Percentiles rank a stretch among this genome's conserved stretches.
These are phyloP conservation scores for Thecaphora thlaspeos DNA, from an alignment of 1,284 basidiomycete genomes.

Conservation along the genomic window DNA sequence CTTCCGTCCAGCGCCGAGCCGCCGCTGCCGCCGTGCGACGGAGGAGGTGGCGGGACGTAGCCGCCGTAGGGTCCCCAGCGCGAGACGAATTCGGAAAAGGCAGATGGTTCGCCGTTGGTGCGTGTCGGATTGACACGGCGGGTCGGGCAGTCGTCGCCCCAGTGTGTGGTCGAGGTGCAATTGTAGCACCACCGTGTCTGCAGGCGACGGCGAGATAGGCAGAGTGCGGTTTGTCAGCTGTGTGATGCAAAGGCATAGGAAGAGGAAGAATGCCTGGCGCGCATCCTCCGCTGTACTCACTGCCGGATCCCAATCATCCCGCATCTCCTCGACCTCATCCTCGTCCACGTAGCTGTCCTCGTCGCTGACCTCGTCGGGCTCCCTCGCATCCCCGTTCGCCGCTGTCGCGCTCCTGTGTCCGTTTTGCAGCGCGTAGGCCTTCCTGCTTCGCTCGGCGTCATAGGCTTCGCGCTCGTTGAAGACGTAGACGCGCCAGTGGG, in stretches of 20 bases:
- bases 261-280: neutral
- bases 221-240: too few species aligned
- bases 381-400: slow-evolving; percentile 4
- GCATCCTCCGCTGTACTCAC: neutral
- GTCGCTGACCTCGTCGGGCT: slow-evolving; percentile 9
- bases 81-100: slow-evolving; percentile 72
- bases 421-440: slow-evolving; percentile 13
- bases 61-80: slow-evolving; percentile 69
- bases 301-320: slow-evolving; percentile 29
- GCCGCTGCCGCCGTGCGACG: too few species aligned
- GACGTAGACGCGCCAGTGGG: slow-evolving; percentile 80
- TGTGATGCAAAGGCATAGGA: slow-evolving; percentile 61
- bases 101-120: slow-evolving; percentile 66
- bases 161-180: slow-evolving; percentile 71
- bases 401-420: slow-evolving; percentile 1
- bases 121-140: slow-evolving; percentile 63
- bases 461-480: slow-evolving; percentile 69
- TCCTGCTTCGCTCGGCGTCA: slow-evolving; percentile 21
- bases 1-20: too few species aligned
- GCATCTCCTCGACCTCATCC: slow-evolving; percentile 18
- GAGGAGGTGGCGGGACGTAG: too few species aligned
- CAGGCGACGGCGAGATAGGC: too few species aligned
- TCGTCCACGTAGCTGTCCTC: slow-evolving; percentile 13
- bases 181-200: slow-evolving; percentile 81
- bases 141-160: slow-evolving; percentile 79